Conservation (phyloP, 768 basidiomycete genomes). For the Hygrocybe punicea region DNA sequence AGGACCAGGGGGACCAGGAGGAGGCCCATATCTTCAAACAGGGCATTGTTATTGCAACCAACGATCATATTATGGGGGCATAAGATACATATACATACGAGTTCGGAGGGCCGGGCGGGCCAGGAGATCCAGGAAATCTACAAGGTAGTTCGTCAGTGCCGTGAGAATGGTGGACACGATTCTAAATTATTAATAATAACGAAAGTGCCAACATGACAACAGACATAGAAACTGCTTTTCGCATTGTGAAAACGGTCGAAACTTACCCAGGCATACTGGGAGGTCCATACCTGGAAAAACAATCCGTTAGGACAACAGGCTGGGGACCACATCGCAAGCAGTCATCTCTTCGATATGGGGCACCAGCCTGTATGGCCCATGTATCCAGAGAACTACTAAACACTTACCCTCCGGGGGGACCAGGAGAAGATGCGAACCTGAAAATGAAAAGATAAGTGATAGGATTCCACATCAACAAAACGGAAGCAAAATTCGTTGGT, state of each 20-base stretch:
- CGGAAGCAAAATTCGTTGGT: too few relatives aligned
- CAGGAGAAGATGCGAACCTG: not conserved
- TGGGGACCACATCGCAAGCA: not conserved
- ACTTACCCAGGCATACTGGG: not conserved
- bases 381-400: not conserved
- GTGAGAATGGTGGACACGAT: too few relatives aligned
- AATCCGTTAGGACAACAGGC: not conserved
- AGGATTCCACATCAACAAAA: not conserved
- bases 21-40: slow-evolving; percentile 9
- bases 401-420: slow-evolving; percentile 11
- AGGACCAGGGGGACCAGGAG: slow-evolving; percentile 4
- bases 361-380: not conserved
- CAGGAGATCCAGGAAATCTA: not conserved
- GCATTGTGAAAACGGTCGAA: not conserved
- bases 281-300: not conserved
- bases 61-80: not conserved
- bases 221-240: too few relatives aligned
- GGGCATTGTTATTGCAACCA: not conserved
- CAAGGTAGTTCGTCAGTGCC: not conserved
- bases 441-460: not conserved
- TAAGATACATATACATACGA: not conserved
- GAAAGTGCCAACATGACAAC: too few relatives aligned
- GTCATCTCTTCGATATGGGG: not conserved
- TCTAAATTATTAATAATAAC: too few relatives aligned
- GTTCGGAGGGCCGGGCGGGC: too few relatives aligned